These are phyloP conservation scores for Pseudogymnoascus pannorum DNA, from an alignment of 2,329 filamentous ascomycete genomes.

Conservation along the genomic window DNA sequence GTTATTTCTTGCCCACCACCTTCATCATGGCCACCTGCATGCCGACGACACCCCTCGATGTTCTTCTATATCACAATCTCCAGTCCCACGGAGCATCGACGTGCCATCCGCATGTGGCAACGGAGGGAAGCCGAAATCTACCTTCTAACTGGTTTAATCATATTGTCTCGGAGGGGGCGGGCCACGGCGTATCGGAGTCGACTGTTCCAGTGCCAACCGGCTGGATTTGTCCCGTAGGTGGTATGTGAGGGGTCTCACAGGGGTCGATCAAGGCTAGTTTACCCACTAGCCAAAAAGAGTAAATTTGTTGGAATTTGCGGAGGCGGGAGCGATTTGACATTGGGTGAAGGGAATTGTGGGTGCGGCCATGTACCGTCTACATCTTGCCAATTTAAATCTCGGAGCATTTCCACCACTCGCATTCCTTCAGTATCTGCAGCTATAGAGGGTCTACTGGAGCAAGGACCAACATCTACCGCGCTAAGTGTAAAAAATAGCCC, in stretches of 20 bases:
- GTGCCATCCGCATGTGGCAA: not conserved
- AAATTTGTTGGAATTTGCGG: not conserved
- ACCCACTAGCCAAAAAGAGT: not conserved
- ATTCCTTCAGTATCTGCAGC: not conserved
- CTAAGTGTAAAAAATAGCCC: not conserved
- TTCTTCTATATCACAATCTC: not conserved
- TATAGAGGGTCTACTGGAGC: not conserved
- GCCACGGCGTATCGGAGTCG: not conserved
- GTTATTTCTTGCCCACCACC: not conserved
- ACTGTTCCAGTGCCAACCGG: not conserved
- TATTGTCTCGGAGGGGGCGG: not conserved
- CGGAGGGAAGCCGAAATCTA: not conserved
- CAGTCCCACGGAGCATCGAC: not conserved
- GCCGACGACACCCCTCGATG: not conserved
- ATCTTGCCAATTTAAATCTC: not conserved
- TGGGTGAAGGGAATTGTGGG: constrained; percentile 7
- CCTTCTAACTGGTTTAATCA: not conserved
- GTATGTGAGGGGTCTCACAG: not conserved
- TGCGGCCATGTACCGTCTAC: not conserved
- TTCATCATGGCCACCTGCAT: not conserved
- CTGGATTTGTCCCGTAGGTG: not conserved
- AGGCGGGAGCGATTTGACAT: constrained; percentile 3
- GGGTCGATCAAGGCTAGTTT: not conserved
- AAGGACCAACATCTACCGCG: not conserved
- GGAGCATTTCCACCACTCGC: not conserved